Conservation (phyloP, 768 basidiomycete genomes). For the Agrocybe pediades region DNA sequence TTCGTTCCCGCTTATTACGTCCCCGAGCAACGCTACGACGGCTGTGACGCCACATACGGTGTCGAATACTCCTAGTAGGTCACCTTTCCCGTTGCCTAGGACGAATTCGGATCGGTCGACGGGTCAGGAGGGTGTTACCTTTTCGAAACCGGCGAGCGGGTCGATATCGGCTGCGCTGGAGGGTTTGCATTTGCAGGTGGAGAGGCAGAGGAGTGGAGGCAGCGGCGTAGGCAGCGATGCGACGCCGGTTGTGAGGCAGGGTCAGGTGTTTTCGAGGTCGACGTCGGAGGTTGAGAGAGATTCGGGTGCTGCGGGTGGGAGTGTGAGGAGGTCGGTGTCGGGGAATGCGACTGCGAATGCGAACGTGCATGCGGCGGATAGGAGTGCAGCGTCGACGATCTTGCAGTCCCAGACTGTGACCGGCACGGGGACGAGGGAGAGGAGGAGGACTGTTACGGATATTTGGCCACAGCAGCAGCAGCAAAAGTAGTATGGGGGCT, state of each 20-base stretch:
- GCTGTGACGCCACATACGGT: conserved; percentile 69
- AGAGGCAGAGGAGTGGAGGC: conserved; percentile 32
- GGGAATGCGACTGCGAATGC: conserved; percentile 5
- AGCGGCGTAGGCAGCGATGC: conserved; percentile 20
- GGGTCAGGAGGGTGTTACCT: conserved; percentile 54
- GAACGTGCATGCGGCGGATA: conserved; percentile 37
- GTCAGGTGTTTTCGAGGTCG: conserved; percentile 12
- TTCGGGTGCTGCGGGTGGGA: background rate
- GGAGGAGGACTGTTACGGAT: conserved; percentile 47
- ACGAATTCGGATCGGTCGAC: conserved; percentile 49
- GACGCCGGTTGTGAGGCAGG: no score
- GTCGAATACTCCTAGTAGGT: conserved; percentile 41
- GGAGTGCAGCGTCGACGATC: conserved; percentile 38
- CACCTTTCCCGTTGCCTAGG: conserved; percentile 38
- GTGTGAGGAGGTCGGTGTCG: background rate
- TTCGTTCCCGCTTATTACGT: conserved; percentile 52
- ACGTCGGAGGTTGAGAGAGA: conserved; percentile 1
- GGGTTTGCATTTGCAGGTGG: conserved; percentile 57
- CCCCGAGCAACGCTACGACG: conserved; percentile 61
- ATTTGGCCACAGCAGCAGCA: conserved; percentile 36
- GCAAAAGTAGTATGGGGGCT: background rate
- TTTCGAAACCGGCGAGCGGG: conserved; percentile 62
- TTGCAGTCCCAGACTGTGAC: conserved; percentile 15
- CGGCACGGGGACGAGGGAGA: conserved; percentile 33
- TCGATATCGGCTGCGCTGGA: conserved; percentile 55